These are phyloP conservation scores for Claviceps paspali DNA, from an alignment of 2,329 filamentous ascomycete genomes.

Conservation along the genomic window DNA sequence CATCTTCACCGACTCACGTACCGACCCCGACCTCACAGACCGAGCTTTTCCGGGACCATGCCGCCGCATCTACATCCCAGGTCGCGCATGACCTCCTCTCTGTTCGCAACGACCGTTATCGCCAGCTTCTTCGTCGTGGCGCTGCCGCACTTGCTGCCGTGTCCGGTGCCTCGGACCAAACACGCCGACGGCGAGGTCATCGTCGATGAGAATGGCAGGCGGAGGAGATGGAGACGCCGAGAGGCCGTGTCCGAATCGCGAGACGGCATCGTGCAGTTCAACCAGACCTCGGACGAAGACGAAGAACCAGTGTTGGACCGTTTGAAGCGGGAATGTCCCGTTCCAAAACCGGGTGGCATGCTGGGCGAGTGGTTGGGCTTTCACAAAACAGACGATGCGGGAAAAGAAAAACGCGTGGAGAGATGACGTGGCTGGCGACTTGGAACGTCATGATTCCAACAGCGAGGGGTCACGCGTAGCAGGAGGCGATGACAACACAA, in stretches of 20 bases:
- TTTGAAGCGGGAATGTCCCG: conserved; percentile 62
- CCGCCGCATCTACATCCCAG: conserved; percentile 83
- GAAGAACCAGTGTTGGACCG: conserved; percentile 21
- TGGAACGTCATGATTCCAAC: no score
- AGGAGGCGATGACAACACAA: no score
- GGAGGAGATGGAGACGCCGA: conserved; percentile 28
- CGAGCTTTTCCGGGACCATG: conserved; percentile 32
- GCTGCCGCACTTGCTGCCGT: conserved; percentile 79
- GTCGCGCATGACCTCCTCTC: conserved; percentile 81
- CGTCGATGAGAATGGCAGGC: conserved; percentile 29
- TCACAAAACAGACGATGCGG: conserved; percentile 21
- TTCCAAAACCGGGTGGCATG: conserved; percentile 76
- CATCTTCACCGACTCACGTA: conserved; percentile 5
- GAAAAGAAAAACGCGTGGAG: conserved; percentile 9
- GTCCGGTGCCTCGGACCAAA: conserved; percentile 63
- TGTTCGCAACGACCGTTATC: conserved; percentile 85
- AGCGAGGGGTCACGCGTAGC: no score
- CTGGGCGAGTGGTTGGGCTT: conserved; percentile 65
- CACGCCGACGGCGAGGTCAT: conserved; percentile 53
- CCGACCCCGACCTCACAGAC: background rate
- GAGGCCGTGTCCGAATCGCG: conserved; percentile 21
- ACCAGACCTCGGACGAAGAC: conserved; percentile 23
- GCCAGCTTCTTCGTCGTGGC: conserved; percentile 86
- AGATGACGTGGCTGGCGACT: conserved; percentile 9
- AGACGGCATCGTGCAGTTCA: conserved; percentile 34